These are phyloP conservation scores for Amauroascus niger DNA, from an alignment of 2,329 filamentous ascomycete species.

Conservation along the genomic window DNA sequence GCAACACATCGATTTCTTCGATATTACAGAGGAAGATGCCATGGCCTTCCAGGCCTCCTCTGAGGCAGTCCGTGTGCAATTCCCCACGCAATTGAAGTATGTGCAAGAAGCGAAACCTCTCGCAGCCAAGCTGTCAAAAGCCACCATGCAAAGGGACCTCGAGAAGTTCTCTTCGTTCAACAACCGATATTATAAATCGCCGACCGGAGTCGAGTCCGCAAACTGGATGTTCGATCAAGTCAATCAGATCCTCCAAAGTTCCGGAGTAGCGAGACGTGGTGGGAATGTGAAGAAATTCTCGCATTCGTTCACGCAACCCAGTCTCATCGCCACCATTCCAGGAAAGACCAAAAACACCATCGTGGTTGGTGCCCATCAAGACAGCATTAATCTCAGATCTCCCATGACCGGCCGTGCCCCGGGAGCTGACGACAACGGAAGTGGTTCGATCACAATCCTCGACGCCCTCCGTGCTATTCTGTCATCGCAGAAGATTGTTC, in stretches of 20 bases:
- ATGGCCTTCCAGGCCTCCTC: slow-evolving; percentile 27
- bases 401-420: slow-evolving; percentile 6
- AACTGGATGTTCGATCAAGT: slow-evolving; percentile 9
- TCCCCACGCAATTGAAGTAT: slow-evolving; percentile 1
- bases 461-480: slow-evolving; percentile 5
- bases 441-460: slow-evolving; percentile 4
- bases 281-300: slow-evolving; percentile 6
- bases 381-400: slow-evolving; percentile 6
- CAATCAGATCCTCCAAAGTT: neutral
- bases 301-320: slow-evolving; percentile 6
- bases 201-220: slow-evolving; percentile 3
- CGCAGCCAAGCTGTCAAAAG: neutral
- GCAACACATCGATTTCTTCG: slow-evolving; percentile 84
- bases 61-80: neutral
- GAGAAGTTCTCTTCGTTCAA: slow-evolving; percentile 7
- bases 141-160: neutral
- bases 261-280: neutral
- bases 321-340: slow-evolving; percentile 7
- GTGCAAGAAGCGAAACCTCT: slow-evolving; percentile 1
- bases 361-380: slow-evolving; percentile 11
- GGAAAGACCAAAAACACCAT: slow-evolving; percentile 9
- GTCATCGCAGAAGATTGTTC: slow-evolving; percentile 1
- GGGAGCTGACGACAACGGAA: slow-evolving; percentile 12
- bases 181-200: slow-evolving; percentile 8
- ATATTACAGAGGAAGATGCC: slow-evolving; percentile 60